Percentiles rank a stretch among this genome's conserved stretches.
Evolutionary conservation across 805 yeast species (phyloP).

Genomic region (Wickerhamiella sorbophila): DNA sequence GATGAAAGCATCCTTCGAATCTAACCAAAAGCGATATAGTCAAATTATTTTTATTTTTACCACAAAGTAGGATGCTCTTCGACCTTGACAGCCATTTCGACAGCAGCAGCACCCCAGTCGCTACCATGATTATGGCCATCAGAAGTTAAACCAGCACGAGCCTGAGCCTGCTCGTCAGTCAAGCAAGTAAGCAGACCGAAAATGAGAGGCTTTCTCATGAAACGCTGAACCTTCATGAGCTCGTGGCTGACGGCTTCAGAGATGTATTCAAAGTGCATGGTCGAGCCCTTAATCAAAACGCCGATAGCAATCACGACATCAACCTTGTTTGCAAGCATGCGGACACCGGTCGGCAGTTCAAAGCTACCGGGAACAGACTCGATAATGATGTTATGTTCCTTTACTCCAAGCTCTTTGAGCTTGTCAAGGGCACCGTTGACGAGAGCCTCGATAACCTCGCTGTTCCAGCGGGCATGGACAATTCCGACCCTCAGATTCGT

Average conservation of each 20-base stretch:
- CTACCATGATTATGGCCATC: constrained; percentile 91
- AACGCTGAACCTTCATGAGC: constrained; percentile 67
- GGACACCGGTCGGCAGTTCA: constrained; percentile 78
- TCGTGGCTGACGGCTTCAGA: constrained; percentile 80
- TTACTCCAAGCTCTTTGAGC: constrained; percentile 52
- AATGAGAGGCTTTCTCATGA: constrained; percentile 62
- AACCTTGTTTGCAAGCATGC: constrained; percentile 27
- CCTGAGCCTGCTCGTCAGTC: constrained; percentile 86
- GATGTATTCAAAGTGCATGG: constrained; percentile 97
- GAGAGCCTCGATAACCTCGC: constrained; percentile 56
- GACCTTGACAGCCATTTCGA: constrained; percentile 57
- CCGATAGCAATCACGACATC: constrained; percentile 94
- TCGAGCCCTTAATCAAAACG: constrained; percentile 85
- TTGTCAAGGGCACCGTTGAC: constrained; percentile 61
- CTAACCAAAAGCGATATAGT: no score
- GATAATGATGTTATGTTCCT: constrained; percentile 57
- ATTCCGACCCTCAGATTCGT: constrained; percentile 56
- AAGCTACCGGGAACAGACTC: constrained; percentile 91
- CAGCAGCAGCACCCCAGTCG: constrained; percentile 99
- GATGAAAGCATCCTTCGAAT: no score
- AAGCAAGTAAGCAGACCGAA: constrained; percentile 89
- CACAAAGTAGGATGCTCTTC: not conserved
- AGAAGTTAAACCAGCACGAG: constrained; percentile 68
- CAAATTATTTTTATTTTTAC: no score
- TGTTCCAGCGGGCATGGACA: constrained; percentile 94